Conservation (phyloP, 371 early-diverging fungal genomes). For the Phascolomyces articulosus region DNA sequence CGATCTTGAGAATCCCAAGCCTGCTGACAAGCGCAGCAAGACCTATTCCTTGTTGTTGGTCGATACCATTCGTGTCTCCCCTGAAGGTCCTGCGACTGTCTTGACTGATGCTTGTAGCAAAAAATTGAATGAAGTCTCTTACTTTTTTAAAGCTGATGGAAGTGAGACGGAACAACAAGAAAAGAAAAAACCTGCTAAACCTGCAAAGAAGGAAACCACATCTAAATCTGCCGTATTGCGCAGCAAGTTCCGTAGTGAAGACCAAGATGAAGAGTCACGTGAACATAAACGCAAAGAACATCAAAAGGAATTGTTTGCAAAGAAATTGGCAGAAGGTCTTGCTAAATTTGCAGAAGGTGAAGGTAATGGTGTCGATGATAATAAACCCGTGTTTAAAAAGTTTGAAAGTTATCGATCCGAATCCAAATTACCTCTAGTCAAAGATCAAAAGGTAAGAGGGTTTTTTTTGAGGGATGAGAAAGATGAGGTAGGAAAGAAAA, state of each 20-base stretch:
- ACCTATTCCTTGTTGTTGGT: constrained; percentile 82
- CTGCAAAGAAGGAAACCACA: constrained; percentile 28
- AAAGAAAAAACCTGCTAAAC: constrained; percentile 20
- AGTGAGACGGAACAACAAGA: constrained; percentile 28
- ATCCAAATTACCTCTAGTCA: constrained; percentile 78
- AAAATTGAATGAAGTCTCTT: constrained; percentile 76
- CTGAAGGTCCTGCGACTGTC: constrained; percentile 55
- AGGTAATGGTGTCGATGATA: constrained; percentile 64
- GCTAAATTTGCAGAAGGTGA: constrained; percentile 73
- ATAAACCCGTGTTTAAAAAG: constrained; percentile 75
- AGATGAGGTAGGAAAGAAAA: too few species aligned
- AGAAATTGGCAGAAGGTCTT: constrained; percentile 79
- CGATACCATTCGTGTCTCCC: constrained; percentile 82
- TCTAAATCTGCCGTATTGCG: constrained; percentile 81
- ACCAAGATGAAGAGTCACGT: constrained; percentile 76
- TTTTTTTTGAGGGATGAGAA: too few species aligned
- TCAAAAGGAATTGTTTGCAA: constrained; percentile 83
- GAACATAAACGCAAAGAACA: constrained; percentile 84
- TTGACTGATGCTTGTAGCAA: constrained; percentile 79
- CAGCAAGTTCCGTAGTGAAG: constrained; percentile 88
- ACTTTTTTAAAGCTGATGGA: constrained; percentile 72
- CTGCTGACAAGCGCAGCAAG: constrained; percentile 68
- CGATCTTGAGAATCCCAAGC: constrained; percentile 76
- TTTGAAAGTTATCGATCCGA: constrained; percentile 96
- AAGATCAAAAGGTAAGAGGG: constrained; percentile 54